Percentiles rank a stretch among this genome's conserved stretches.
Conservation (phyloP, 1,139 yeast genomes). For the Kluyveromyces sp. region DNA sequence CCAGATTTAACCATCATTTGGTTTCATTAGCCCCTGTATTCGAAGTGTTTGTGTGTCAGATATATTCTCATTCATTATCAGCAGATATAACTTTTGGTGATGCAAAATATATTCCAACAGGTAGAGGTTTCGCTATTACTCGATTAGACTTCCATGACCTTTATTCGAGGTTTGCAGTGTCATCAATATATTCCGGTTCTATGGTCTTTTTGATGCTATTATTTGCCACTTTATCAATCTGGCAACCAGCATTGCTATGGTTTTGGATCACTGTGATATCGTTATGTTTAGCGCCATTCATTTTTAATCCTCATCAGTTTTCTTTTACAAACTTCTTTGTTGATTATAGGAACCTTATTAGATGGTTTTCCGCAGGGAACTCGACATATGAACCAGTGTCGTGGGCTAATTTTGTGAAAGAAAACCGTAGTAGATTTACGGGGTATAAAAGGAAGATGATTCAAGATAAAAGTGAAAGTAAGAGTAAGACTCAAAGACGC, state of each 20-base stretch:
- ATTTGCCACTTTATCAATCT: conserved; percentile 59
- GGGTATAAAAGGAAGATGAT: conserved; percentile 49
- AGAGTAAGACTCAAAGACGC: conserved; percentile 27
- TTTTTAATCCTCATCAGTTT: conserved; percentile 86
- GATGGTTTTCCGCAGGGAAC: conserved; percentile 68
- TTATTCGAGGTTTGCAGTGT: conserved; percentile 56
- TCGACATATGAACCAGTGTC: conserved; percentile 41
- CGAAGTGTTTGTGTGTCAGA: conserved; percentile 82
- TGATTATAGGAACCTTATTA: conserved; percentile 58
- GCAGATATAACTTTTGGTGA: conserved; percentile 74
- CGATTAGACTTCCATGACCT: conserved; percentile 52
- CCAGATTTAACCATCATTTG: conserved; percentile 56
- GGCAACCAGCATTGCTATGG: conserved; percentile 77
- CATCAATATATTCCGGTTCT: conserved; percentile 61
- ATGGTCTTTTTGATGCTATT: conserved; percentile 48
- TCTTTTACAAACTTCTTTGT: conserved; percentile 58
- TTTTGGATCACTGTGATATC: conserved; percentile 73
- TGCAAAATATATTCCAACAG: conserved; percentile 77
- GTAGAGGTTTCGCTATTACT: conserved; percentile 75
- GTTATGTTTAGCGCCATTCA: conserved; percentile 66
- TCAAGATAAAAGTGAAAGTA: conserved; percentile 31
- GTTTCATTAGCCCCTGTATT: conserved; percentile 72
- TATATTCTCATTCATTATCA: conserved; percentile 63
- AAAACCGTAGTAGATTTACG: conserved; percentile 51
- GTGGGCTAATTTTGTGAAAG: conserved; percentile 54